phyloP scores from a whole-genome alignment of 768 basidiomycete species.

The Termitomyces heimii region DNA sequence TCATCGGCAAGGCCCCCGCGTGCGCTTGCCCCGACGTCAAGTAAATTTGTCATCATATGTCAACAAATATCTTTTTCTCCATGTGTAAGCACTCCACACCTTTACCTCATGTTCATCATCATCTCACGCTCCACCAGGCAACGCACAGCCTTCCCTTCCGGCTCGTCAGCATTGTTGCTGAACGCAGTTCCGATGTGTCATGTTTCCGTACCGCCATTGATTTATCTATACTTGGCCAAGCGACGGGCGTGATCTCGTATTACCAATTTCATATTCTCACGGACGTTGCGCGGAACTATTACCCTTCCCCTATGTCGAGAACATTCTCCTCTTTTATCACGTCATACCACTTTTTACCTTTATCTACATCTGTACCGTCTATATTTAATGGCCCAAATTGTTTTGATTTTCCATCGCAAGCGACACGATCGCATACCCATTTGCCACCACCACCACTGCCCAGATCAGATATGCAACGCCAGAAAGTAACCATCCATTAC shows the following conservation, averaged over 20 bases:
- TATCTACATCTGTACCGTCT: conserved; percentile 6
- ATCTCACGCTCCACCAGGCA: conserved; percentile 12
- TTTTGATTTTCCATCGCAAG: conserved; percentile 20
- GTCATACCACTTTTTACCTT: background rate
- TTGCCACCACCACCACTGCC: conserved; percentile 41
- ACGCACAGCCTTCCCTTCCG: conserved; percentile 24
- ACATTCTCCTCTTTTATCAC: background rate
- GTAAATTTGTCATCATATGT: conserved; percentile 25
- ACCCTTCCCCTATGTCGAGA: background rate
- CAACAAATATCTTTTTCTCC: conserved; percentile 12
- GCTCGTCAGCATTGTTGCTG: conserved; percentile 31
- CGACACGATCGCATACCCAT: conserved; percentile 46
- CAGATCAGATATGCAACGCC: conserved; percentile 40
- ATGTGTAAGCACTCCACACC: conserved; percentile 23
- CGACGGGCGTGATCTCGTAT: conserved; percentile 52
- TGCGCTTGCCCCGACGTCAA: conserved; percentile 67
- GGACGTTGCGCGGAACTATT: conserved; percentile 1
- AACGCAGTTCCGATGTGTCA: conserved; percentile 49
- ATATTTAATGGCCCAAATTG: too few relatives aligned
- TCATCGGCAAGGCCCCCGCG: conserved; percentile 43
- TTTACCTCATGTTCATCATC: background rate
- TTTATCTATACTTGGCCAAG: conserved; percentile 43
- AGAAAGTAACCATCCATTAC: conserved; percentile 32
- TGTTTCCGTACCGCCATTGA: conserved; percentile 59
- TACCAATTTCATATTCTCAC: background rate